These are phyloP conservation scores for Asclepias syriaca DNA, from an alignment of 257 asterid species.

Conservation along the genomic window DNA sequence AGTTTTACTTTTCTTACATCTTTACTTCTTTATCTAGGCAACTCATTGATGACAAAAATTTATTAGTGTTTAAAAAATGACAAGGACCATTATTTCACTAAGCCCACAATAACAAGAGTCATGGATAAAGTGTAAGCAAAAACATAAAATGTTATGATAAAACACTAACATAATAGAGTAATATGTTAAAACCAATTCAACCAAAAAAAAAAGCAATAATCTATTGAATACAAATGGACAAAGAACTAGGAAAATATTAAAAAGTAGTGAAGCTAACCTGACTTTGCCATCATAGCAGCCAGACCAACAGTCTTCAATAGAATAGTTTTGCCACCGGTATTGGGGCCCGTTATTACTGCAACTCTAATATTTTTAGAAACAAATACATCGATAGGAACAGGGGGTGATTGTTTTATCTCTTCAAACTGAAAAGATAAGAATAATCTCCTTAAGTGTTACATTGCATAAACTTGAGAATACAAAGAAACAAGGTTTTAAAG, in stretches of 20 bases:
- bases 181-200: slow-evolving; percentile 4
- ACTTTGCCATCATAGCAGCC: slow-evolving; percentile 99
- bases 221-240: neutral
- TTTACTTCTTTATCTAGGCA: neutral
- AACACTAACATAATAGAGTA: neutral
- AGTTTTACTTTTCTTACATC: neutral
- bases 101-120: neutral
- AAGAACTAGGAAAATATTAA: slow-evolving; percentile 1
- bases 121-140: neutral
- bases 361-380: slow-evolving; percentile 59
- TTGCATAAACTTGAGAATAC: neutral
- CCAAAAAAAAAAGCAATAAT: neutral
- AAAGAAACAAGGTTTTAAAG: neutral
- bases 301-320: slow-evolving; percentile 90
- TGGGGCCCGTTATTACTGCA: slow-evolving; percentile 87
- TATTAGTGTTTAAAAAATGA: neutral
- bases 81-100: neutral
- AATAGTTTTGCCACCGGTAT: slow-evolving; percentile 98
- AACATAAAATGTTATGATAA: neutral
- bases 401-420: slow-evolving; percentile 56
- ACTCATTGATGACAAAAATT: neutral
- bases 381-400: slow-evolving; percentile 78
- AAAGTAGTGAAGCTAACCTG: slow-evolving; percentile 46
- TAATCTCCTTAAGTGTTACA: neutral
- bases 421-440: slow-evolving; percentile 52